Conservation (phyloP, 495 filamentous ascomycete species). For the Neurospora hispaniola region DNA sequence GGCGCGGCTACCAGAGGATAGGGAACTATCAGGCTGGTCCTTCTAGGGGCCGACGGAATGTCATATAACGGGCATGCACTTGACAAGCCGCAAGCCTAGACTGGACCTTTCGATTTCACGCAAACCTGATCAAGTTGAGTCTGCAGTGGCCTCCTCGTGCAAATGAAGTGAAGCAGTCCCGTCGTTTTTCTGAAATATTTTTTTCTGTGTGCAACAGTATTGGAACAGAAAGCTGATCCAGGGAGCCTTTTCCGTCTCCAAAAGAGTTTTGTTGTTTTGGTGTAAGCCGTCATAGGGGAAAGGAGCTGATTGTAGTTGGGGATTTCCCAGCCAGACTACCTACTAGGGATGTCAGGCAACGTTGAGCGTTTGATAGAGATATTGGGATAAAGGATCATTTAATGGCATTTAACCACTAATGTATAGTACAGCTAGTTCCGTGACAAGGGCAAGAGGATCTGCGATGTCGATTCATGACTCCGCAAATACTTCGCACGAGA, state of each 20-base stretch:
- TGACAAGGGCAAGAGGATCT: not conserved
- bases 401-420: conserved; percentile 2
- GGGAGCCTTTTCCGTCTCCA: too few species aligned
- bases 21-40: not conserved
- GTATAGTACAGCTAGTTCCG: not conserved
- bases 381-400: not conserved
- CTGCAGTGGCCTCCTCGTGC: not conserved
- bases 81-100: not conserved
- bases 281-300: too few species aligned
- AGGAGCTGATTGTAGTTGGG: not conserved
- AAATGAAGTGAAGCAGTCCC: not conserved
- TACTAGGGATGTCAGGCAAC: not conserved
- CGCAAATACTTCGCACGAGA: not conserved
- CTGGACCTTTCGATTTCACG: not conserved
- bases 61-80: not conserved
- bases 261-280: too few species aligned
- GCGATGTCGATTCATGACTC: not conserved
- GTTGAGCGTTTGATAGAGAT: conserved; percentile 5
- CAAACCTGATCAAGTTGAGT: not conserved
- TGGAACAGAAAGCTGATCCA: too few species aligned
- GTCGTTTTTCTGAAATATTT: too few species aligned
- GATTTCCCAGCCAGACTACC: not conserved
- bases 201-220: too few species aligned
- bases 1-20: not conserved
- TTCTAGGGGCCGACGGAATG: not conserved